These are phyloP conservation scores for Didymella glomerata DNA, from an alignment of 2,329 filamentous ascomycete species.

Conservation along the genomic window DNA sequence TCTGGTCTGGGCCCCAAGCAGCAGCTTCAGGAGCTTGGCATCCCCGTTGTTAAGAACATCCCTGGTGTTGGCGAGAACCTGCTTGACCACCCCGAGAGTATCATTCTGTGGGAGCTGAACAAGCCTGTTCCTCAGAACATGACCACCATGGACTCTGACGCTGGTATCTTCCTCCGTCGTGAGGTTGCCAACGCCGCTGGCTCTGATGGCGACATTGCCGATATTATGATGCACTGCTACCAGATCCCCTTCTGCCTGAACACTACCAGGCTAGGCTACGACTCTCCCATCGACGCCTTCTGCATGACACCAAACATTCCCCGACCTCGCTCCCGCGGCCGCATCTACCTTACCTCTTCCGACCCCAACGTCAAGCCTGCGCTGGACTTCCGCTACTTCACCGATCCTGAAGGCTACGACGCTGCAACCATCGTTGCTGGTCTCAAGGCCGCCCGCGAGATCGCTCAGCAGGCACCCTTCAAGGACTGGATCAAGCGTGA, in stretches of 20 bases:
- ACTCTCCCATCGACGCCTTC: conserved; percentile 77
- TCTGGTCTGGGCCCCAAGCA: conserved; percentile 60
- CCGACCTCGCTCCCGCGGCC: conserved; percentile 78
- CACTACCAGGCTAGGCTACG: conserved; percentile 80
- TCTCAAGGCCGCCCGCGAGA: conserved; percentile 77
- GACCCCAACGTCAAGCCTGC: conserved; percentile 82
- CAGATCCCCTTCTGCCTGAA: conserved; percentile 93
- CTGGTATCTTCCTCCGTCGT: conserved; percentile 85
- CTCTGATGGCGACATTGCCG: conserved; percentile 76
- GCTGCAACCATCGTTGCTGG: conserved; percentile 81
- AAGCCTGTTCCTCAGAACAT: conserved; percentile 78
- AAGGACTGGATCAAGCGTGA: conserved; percentile 84
- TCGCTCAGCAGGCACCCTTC: conserved; percentile 79
- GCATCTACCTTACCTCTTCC: conserved; percentile 77
- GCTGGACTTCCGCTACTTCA: conserved; percentile 90
- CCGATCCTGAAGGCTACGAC: conserved; percentile 84
- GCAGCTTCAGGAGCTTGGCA: conserved; percentile 57
- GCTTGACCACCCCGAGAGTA: conserved; percentile 70
- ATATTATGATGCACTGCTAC: conserved; percentile 97
- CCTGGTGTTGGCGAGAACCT: conserved; percentile 71
- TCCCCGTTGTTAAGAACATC: conserved; percentile 66
- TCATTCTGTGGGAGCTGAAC: conserved; percentile 81
- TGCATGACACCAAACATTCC: conserved; percentile 95
- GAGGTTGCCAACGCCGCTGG: conserved; percentile 74
- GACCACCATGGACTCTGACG: conserved; percentile 91